Evolutionary conservation across 2,329 filamentous ascomycete genomes (phyloP), one percentile per base, ranked within the genome.

Genomic region (Pochonia chlamydosporia): DNA sequence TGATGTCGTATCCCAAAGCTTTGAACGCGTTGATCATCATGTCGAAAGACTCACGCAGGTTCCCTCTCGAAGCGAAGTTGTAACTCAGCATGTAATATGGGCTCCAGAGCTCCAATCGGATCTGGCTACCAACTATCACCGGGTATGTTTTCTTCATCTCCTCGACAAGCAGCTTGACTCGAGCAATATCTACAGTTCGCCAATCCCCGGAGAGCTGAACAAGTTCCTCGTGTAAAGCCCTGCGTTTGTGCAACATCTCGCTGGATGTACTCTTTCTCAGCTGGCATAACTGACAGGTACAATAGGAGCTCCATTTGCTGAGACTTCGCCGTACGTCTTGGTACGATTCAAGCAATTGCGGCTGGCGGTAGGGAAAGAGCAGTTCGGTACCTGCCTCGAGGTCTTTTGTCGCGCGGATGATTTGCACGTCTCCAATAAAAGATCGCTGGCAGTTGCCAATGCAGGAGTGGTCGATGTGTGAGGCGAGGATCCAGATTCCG

Each of bases 361-460:
- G 57, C 3, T 46, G 14, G 3, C 52, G 47, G 51, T 78, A 79
- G 40, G 52, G 52, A 47, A 72, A 68, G 2, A 57, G 54, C 6
- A 82, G 52, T 56, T 82, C 76, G 0, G 74, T 69, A 24, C 63
- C 62, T 0, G 68, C 51, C 0, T 63, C 51, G 1, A 81, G 57
- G 37, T 75, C 67, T 9, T 53, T 54, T 0, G 67, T 59, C 0
- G 77, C 76, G 7, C 74, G 72, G 20, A 80, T 43, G 7, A 80
- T 65, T 51, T 69, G 64, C 63, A 81, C 68, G 53, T 82, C 76
- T 3, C 77, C 76, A 31, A 81, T 75, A 54, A 78, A 79, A 1
- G 68, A 59, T 14, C 72, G 72, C 0, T 48, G 50, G 16, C 67
- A 69, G 52, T 79, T 81, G 9, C 57, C 56, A 4, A 67, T 16